phyloP scores from a whole-genome alignment of 805 yeast genomes.

The Ogataea dorogensis region DNA sequence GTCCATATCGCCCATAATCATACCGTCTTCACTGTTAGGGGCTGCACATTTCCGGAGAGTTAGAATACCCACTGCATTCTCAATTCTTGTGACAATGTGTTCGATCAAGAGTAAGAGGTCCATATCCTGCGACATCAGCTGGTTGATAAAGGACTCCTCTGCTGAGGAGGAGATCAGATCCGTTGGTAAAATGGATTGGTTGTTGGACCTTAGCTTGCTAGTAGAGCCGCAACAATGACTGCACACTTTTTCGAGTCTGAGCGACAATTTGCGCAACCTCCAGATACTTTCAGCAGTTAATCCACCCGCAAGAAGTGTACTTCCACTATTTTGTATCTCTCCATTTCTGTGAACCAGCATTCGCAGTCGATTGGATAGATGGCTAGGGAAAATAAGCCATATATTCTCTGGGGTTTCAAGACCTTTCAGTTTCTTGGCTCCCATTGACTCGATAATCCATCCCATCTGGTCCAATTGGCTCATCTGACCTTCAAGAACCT shows the following conservation, averaged over 20 bases:
- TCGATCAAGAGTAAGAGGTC: slow-evolving; percentile 60
- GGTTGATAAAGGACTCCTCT: slow-evolving; percentile 18
- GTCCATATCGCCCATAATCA: slow-evolving; percentile 14
- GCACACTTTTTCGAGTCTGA: slow-evolving; percentile 58
- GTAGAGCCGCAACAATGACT: slow-evolving; percentile 40
- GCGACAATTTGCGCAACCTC: slow-evolving; percentile 50
- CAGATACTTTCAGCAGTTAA: slow-evolving; percentile 30
- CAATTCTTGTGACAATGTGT: slow-evolving; percentile 67
- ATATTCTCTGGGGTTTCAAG: slow-evolving; percentile 89
- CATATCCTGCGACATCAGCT: slow-evolving; percentile 22
- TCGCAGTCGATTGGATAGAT: slow-evolving; percentile 59
- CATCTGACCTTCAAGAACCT: slow-evolving; percentile 61
- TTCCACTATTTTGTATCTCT: slow-evolving; percentile 28
- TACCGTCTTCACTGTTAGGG: slow-evolving; percentile 6
- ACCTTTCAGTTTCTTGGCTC: slow-evolving; percentile 90
- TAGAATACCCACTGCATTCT: slow-evolving; percentile 50
- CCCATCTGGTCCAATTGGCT: slow-evolving; percentile 65
- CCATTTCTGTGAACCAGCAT: slow-evolving; percentile 33
- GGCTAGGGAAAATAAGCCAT: slow-evolving; percentile 72
- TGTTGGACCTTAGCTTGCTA: slow-evolving; percentile 21
- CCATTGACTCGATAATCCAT: slow-evolving; percentile 63
- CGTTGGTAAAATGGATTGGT: slow-evolving; percentile 4
- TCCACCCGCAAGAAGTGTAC: slow-evolving; percentile 30
- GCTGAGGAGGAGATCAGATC: slow-evolving; percentile 20
- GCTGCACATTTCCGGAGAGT: slow-evolving; percentile 39